These are phyloP conservation scores for Choiromyces venosus DNA, from an alignment of 495 filamentous ascomycete genomes.

Conservation along the genomic window DNA sequence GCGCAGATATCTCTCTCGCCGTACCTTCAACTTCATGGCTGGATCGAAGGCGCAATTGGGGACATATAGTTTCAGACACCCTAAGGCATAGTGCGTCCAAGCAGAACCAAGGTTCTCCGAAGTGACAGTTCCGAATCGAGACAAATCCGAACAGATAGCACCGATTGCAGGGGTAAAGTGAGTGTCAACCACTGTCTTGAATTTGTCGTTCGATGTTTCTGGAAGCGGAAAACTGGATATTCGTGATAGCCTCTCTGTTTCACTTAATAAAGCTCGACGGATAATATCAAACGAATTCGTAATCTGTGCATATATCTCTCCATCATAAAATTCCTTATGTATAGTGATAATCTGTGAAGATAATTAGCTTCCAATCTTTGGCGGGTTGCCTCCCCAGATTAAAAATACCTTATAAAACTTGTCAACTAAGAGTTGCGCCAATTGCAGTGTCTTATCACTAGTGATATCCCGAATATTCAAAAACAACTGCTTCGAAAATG, in stretches of 20 bases:
- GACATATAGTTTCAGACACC: conserved; percentile 69
- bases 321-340: conserved; percentile 16
- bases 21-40: conserved; percentile 66
- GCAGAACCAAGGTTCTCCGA: conserved; percentile 42
- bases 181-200: conserved; percentile 38
- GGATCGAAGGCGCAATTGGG: conserved; percentile 84
- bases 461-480: conserved; percentile 37
- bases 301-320: background rate
- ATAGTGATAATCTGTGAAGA: conserved; percentile 26
- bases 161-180: conserved; percentile 47
- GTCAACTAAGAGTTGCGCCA: conserved; percentile 24
- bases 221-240: background rate
- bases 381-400: background rate
- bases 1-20: conserved; percentile 59
- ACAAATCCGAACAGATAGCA: conserved; percentile 8
- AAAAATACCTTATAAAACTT: conserved; percentile 17
- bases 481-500: conserved; percentile 38
- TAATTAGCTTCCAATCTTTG: background rate
- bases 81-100: conserved; percentile 62
- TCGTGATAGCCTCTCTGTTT: background rate
- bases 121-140: background rate
- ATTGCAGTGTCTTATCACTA: conserved; percentile 23
- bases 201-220: conserved; percentile 4
- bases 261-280: background rate
- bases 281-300: conserved; percentile 13